Evolutionary conservation across 2,329 filamentous ascomycete species (phyloP), one percentile per base, ranked within the genome.

Genomic region (Botrytis byssoidea): DNA sequence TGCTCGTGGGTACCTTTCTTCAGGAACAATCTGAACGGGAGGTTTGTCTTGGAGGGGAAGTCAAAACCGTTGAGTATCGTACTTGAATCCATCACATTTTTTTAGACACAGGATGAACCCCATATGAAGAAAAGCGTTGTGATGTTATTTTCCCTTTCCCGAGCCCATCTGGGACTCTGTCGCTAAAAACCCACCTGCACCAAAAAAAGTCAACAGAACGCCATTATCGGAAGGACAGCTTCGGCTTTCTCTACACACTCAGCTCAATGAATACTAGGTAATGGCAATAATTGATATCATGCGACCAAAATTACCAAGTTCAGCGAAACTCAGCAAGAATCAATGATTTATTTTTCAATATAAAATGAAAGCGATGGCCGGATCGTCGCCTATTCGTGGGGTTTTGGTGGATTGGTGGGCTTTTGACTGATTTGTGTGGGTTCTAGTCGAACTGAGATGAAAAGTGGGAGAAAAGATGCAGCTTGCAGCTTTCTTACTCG

Each of bases 301-400:
- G 48, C 37, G 25, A 69, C 37, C 48, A 69, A 32, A 29, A 42
- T 57, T 59, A 57, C 35, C 66, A 42, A 69, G 48, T 25, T 69
- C 48, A 59, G 66, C 46, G 32, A 67, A 16, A 8, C 32, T 57
- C 48, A 68, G 48, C 48, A 37, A 68, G 35, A 57, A 61, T 44
- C 22, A 70, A 61, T 42, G 67, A 70, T 46, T 44, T 51, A 35
- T 71, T 46, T 64, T 40, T 25, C 59, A 42, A 72, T 67, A 67
- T 67, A 29, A 44, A 59, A 42, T 66, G 35, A 46, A 72, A 46
- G 61, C 46, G 46, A 67, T n/a, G 70, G 57, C 61, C 61, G 61
- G 70, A 72, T 72, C 61, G 61, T 67, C 70, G 61, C 70, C 70
- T 32, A 72, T 72, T 72, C 60, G 60, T 72, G 70, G 70, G 60